Conservation (phyloP, 192 early-diverging fungal species). For the Backusella westeae region DNA sequence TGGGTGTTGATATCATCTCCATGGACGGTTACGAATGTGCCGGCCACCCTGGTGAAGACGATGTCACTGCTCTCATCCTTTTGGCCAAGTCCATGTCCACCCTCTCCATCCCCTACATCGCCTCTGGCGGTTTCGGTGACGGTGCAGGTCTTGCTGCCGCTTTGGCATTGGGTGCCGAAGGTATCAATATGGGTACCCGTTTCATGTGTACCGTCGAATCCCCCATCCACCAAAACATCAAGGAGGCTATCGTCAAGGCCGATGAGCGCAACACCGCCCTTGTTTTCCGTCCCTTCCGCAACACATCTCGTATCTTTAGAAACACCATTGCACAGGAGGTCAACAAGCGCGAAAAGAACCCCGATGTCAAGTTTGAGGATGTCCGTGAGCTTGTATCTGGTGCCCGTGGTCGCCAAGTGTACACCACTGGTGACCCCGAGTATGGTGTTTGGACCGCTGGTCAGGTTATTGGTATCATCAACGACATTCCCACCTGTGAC, state of each 20-base stretch:
- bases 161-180: constrained; percentile 53
- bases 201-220: constrained; percentile 80
- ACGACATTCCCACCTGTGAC: constrained; percentile 77
- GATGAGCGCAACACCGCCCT: constrained; percentile 63
- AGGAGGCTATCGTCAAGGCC: constrained; percentile 68
- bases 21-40: constrained; percentile 87
- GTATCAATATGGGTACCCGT: constrained; percentile 84
- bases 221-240: constrained; percentile 74
- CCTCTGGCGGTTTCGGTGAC: constrained; percentile 77
- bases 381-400: constrained; percentile 69
- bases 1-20: constrained; percentile 71
- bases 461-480: constrained; percentile 68
- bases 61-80: constrained; percentile 68
- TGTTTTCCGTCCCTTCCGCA: constrained; percentile 75
- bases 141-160: constrained; percentile 72
- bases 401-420: constrained; percentile 54
- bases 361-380: constrained; percentile 66
- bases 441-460: constrained; percentile 65
- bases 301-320: constrained; percentile 75
- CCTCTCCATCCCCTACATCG: constrained; percentile 71
- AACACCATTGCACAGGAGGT: constrained; percentile 72
- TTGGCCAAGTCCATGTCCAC: constrained; percentile 68
- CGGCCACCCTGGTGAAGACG: constrained; percentile 84
- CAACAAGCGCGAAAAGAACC: constrained; percentile 61
- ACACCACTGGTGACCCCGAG: constrained; percentile 54